Percentiles rank a stretch among this genome's conserved stretches.
These are phyloP conservation scores for Penicillium egyptiacum DNA, from an alignment of 495 filamentous ascomycete species.

Conservation along the genomic window DNA sequence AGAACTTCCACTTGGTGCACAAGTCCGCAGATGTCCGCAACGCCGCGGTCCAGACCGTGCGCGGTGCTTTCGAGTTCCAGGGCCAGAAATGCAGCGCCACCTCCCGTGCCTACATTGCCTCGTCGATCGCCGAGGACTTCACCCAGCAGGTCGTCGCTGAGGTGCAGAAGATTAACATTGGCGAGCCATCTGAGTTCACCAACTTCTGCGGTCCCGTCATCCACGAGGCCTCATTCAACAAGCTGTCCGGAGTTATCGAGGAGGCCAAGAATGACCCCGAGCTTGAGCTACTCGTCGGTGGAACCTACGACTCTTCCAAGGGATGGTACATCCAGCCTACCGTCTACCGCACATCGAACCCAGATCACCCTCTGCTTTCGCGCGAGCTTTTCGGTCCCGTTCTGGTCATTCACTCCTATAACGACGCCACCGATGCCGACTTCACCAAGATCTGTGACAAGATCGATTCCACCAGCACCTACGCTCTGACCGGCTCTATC, in stretches of 20 bases:
- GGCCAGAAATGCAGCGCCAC: conserved; percentile 88
- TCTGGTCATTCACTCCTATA: conserved; percentile 60
- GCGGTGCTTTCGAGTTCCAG: conserved; percentile 83
- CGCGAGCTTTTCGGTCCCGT: conserved; percentile 67
- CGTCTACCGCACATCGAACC: conserved; percentile 64
- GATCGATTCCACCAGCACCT: conserved; percentile 67
- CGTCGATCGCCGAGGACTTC: conserved; percentile 69
- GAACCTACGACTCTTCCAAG: conserved; percentile 56
- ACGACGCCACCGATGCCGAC: conserved; percentile 52
- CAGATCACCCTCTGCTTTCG: conserved; percentile 59
- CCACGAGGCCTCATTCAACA: conserved; percentile 55
- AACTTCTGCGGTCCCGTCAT: conserved; percentile 61
- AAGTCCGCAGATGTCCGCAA: conserved; percentile 71
- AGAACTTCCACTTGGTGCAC: conserved; percentile 86
- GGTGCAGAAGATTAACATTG: conserved; percentile 64
- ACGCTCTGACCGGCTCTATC: conserved; percentile 76
- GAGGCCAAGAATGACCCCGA: conserved; percentile 61
- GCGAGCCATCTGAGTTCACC: conserved; percentile 65
- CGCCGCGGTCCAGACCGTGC: conserved; percentile 73
- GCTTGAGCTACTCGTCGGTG: conserved; percentile 60
- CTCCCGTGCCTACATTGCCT: conserved; percentile 70
- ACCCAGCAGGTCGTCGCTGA: conserved; percentile 60
- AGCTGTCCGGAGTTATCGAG: conserved; percentile 57
- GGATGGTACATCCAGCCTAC: conserved; percentile 70
- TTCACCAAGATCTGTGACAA: conserved; percentile 53